Evolutionary conservation across 31 red algal species (phyloP).

Genomic region (Bonnemaisonia californica): DNA sequence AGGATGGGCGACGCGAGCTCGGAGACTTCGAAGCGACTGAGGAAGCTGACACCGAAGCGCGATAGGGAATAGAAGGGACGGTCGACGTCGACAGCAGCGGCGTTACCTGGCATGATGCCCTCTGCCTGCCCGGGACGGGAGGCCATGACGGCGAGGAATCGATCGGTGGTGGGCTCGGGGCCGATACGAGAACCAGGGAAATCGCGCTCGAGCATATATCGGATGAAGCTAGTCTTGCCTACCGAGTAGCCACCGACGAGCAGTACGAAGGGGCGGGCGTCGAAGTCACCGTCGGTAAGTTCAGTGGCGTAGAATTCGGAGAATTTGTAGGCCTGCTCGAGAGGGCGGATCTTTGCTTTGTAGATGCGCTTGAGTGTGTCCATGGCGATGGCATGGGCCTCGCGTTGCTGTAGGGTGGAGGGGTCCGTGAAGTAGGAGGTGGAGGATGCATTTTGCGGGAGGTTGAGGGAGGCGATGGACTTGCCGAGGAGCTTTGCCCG

Average conservation of each 20-base stretch:
- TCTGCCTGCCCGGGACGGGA: constrained; percentile 58
- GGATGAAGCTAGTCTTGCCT: constrained; percentile 87
- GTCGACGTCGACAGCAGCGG: constrained; percentile 68
- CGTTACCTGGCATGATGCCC: constrained; percentile 76
- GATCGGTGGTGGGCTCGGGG: constrained; percentile 81
- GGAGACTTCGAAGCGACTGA: constrained; percentile 78
- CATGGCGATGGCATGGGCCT: constrained; percentile 73
- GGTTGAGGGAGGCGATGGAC: background rate
- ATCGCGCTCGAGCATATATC: constrained; percentile 81
- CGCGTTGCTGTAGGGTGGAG: constrained; percentile 37
- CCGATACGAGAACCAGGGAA: constrained; percentile 81
- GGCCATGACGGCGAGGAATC: constrained; percentile 75
- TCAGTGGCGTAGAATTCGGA: constrained; percentile 80
- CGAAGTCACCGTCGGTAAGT: constrained; percentile 79
- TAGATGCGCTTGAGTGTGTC: constrained; percentile 74
- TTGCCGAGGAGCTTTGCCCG: constrained; percentile 43
- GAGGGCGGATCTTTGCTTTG: constrained; percentile 82
- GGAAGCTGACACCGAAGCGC: constrained; percentile 77
- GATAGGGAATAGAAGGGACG: constrained; percentile 72
- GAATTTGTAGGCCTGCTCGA: constrained; percentile 81
- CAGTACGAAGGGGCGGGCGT: constrained; percentile 73
- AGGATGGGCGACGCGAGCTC: constrained; percentile 81
- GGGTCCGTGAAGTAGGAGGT: constrained; percentile 59
- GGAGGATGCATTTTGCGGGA: constrained; percentile 21
- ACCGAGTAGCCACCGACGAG: constrained; percentile 83